Conservation (phyloP, 192 early-diverging fungal species). For the Linderina pennispora region DNA sequence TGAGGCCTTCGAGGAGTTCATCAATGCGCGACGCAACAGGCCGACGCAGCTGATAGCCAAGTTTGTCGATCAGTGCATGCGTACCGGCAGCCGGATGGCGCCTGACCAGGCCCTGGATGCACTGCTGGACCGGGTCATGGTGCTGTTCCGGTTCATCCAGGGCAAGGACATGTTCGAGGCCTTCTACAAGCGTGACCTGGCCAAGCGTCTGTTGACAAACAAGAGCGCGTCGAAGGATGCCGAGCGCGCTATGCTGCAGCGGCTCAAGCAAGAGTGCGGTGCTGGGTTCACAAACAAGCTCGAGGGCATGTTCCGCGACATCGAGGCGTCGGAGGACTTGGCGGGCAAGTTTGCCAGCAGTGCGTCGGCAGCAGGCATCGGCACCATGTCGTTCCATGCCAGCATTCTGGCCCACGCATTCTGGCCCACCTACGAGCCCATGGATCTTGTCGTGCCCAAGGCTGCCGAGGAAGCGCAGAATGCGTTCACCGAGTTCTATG, state of each 20-base stretch:
- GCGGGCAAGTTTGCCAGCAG: conserved; percentile 33
- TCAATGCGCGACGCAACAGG: conserved; percentile 67
- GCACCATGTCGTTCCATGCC: conserved; percentile 57
- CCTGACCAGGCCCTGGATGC: conserved; percentile 48
- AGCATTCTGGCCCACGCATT: conserved; percentile 80
- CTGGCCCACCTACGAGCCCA: conserved; percentile 89
- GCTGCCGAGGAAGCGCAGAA: conserved; percentile 51
- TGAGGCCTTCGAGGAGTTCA: conserved; percentile 66
- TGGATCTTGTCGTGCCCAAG: conserved; percentile 61
- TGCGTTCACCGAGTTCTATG: conserved; percentile 78
- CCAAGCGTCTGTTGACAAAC: conserved; percentile 78
- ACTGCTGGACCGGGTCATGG: conserved; percentile 52
- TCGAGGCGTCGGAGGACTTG: conserved; percentile 72
- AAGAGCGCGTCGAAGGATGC: conserved; percentile 75
- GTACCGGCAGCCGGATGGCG: conserved; percentile 44
- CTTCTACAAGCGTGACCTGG: conserved; percentile 91
- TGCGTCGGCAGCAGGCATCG: conserved; percentile 16
- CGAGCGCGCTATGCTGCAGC: conserved; percentile 78
- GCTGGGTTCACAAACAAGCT: conserved; percentile 86
- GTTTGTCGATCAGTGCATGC: conserved; percentile 62
- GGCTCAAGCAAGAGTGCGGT: conserved; percentile 87
- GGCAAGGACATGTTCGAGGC: conserved; percentile 98
- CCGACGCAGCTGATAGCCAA: conserved; percentile 72
- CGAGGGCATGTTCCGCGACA: conserved; percentile 96
- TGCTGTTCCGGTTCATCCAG: conserved; percentile 70